These are phyloP conservation scores for Davidsoniella neocaledoniae DNA, from an alignment of 2,329 filamentous ascomycete species.

Conservation along the genomic window DNA sequence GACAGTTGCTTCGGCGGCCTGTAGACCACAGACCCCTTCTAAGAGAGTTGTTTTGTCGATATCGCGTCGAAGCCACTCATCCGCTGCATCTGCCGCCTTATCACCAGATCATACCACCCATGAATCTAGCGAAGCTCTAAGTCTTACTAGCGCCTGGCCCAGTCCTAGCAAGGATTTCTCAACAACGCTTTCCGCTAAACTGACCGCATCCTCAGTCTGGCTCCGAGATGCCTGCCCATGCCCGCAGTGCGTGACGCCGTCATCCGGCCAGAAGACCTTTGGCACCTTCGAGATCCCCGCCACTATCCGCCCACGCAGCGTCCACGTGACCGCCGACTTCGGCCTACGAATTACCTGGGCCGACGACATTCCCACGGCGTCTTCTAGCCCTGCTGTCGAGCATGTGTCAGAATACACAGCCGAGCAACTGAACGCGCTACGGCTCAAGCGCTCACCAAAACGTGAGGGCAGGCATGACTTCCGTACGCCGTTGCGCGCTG, in stretches of 20 bases:
- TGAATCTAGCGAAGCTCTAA: background rate
- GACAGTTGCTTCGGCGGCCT: no score
- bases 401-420: constrained; percentile 23
- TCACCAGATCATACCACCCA: background rate
- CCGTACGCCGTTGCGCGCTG: constrained; percentile 14
- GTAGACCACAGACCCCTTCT: no score
- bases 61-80: background rate
- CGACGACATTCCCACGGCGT: constrained; percentile 23
- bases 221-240: constrained; percentile 42
- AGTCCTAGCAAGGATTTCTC: background rate
- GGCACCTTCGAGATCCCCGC: constrained; percentile 25
- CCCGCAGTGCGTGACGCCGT: constrained; percentile 32
- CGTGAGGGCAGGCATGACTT: constrained; percentile 8
- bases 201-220: constrained; percentile 14
- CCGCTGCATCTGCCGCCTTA: background rate
- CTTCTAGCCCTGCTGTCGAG: constrained; percentile 15
- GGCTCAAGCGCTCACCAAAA: background rate
- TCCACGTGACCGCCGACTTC: constrained; percentile 21
- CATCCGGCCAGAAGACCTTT: constrained; percentile 43
- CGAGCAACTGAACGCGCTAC: constrained; percentile 15
- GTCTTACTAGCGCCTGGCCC: constrained; percentile 1
- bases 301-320: constrained; percentile 19
- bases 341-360: constrained; percentile 44
- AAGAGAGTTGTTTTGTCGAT: no score
- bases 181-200: constrained; percentile 1